phyloP scores from a whole-genome alignment of 2,329 filamentous ascomycete genomes.

The Colletotrichum liriopes region DNA sequence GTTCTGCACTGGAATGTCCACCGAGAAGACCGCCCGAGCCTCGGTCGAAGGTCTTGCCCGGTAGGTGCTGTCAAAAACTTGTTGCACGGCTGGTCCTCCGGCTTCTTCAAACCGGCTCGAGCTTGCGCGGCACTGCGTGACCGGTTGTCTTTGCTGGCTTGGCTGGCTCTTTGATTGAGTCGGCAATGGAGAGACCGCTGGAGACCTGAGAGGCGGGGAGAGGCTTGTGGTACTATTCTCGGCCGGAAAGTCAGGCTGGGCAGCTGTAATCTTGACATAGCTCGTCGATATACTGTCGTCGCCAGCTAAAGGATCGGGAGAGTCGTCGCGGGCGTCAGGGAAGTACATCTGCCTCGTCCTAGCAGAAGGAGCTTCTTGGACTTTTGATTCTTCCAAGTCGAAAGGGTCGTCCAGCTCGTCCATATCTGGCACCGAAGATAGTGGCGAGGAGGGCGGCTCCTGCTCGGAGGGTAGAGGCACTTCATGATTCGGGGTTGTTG shows the following conservation, averaged over 20 bases:
- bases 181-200: neutral
- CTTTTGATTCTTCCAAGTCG: constrained; percentile 5
- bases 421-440: constrained; percentile 53
- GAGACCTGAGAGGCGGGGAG: neutral
- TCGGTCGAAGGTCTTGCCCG: neutral
- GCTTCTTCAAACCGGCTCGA: neutral
- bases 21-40: neutral
- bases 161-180: constrained; percentile 7
- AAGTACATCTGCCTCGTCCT: constrained; percentile 15
- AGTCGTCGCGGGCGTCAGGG: neutral
- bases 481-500: neutral
- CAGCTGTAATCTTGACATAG: constrained; percentile 55
- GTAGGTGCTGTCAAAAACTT: neutral
- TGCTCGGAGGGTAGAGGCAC: constrained; percentile 16
- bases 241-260: constrained; percentile 48
- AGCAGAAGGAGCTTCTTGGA: neutral
- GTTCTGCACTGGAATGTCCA: constrained; percentile 1
- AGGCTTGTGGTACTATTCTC: constrained; percentile 30
- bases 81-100: neutral
- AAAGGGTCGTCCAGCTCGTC: constrained; percentile 46
- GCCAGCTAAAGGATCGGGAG: constrained; percentile 40
- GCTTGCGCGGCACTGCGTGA: neutral
- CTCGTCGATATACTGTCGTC: constrained; percentile 56
- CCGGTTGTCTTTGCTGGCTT: neutral
- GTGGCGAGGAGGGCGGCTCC: constrained; percentile 51